Evolutionary conservation across 2,329 filamentous ascomycete species (phyloP), one percentile per base, ranked within the genome.

Genomic region (Shiraia bambusicola): DNA sequence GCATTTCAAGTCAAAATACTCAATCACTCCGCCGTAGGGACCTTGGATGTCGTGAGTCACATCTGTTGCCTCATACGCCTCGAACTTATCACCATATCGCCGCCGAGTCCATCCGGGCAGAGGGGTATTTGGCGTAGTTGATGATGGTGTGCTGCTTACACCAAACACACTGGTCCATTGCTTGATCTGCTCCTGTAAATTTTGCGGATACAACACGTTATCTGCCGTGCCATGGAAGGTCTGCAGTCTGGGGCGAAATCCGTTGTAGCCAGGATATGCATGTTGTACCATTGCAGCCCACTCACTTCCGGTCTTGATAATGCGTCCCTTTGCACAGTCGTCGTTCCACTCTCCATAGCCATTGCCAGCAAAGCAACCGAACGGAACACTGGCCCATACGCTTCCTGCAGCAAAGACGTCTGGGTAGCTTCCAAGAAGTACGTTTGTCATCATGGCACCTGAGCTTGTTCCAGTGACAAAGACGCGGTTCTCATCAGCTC

Each of bases 371-470:
- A 58, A 68, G 29, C 66, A 69, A 2, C 64, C 66, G 28, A 67
- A 67, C n/a, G 63, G 42, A 2, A 67, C 63, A 13, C 63, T 62
- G 1, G 63, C 63, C 52, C 54, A 65, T 11, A 59, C 63, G 37
- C 60, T 65, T 12, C 63, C 63, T 6, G 60, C 63, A 2, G 63
- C 60, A 28, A 67, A 67, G 1, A 67, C 51, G 30, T 67, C 63
- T 1, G 63, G 63, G 35, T 67, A 67, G 27, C 54, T 58, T 1
- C 63, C 63, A 3, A 65, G 32, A 2, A 67, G 50, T 2, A 66
- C 61, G 17, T 65, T 61, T 2, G 63, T 66, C 63, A 67, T 66
- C 63, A 67, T 67, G 0, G 63, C 63, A 4, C 63, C 63, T 4
- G 60, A 65, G 31, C 60, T 65, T 2, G 62, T 67, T 7, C 63